These are phyloP conservation scores for Arctium minus DNA, from an alignment of 129 eudicot species.

Conservation along the genomic window DNA sequence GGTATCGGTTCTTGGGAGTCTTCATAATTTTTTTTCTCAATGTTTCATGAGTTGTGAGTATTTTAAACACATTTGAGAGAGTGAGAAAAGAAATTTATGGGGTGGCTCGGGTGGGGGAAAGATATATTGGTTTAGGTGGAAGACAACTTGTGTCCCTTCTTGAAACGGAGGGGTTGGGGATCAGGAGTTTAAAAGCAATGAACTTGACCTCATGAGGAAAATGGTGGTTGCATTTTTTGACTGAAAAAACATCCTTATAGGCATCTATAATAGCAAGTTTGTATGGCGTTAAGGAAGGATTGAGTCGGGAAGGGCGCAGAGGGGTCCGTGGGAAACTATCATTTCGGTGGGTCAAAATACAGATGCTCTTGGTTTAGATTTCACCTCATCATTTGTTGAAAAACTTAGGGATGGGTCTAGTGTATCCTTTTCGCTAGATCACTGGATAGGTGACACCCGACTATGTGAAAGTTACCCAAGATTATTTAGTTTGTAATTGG, in stretches of 20 bases:
- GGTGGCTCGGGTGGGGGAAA: background rate
- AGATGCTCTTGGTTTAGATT: background rate
- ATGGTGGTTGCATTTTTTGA: background rate
- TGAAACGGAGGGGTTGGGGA: background rate
- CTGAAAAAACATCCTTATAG: too few relatives aligned
- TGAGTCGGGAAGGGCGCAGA: too few relatives aligned
- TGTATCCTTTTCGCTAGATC: background rate
- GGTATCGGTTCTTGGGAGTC: too few relatives aligned
- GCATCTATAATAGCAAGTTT: too few relatives aligned
- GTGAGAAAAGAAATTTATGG: background rate
- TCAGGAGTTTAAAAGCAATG: background rate
- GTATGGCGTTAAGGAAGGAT: too few relatives aligned
- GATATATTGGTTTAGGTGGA: background rate
- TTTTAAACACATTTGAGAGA: background rate
- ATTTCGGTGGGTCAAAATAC: background rate
- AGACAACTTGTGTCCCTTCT: background rate
- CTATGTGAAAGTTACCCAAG: background rate
- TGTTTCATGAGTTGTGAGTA: background rate
- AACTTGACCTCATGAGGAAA: background rate
- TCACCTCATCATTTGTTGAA: background rate
- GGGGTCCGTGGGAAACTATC: too few relatives aligned
- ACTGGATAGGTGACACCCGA: too few relatives aligned
- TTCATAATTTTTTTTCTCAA: background rate
- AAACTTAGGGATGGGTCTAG: too few relatives aligned
- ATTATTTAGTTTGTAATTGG: too few relatives aligned